Conservation (phyloP, 163 green algal species). For the Chlamydomonas reinhardtii region DNA sequence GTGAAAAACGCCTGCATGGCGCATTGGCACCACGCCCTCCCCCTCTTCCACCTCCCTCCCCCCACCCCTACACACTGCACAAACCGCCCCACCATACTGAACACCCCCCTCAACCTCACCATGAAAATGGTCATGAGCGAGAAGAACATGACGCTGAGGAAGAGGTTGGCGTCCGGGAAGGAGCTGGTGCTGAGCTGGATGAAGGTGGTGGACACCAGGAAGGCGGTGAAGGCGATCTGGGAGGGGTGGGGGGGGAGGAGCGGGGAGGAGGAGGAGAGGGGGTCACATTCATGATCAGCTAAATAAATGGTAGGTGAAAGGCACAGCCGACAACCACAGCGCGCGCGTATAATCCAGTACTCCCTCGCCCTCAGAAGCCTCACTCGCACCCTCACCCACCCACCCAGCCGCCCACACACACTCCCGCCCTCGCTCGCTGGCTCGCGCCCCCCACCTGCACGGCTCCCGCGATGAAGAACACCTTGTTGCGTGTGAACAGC, state of each 20-base stretch:
- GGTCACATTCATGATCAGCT: not conserved
- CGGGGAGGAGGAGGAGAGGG: not conserved
- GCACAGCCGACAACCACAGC: too few relatives aligned
- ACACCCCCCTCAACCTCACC: not conserved
- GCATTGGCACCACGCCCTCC: too few relatives aligned
- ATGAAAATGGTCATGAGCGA: conserved; percentile 45
- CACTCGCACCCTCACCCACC: too few relatives aligned
- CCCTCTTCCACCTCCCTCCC: too few relatives aligned
- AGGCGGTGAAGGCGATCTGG: conserved; percentile 41
- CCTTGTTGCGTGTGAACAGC: conserved; percentile 22
- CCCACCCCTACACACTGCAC: not conserved
- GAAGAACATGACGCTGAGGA: conserved; percentile 47
- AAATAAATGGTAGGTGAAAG: too few relatives aligned
- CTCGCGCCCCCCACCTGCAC: not conserved
- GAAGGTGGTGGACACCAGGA: conserved; percentile 51
- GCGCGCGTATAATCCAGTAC: too few relatives aligned
- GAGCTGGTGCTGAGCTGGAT: conserved; percentile 16
- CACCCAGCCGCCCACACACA: too few relatives aligned
- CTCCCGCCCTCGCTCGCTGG: too few relatives aligned
- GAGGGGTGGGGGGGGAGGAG: not conserved
- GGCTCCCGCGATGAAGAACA: conserved; percentile 17
- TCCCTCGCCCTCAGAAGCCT: too few relatives aligned
- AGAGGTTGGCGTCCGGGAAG: conserved; percentile 43
- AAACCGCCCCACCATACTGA: not conserved
- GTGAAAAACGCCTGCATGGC: too few relatives aligned